Base-by-base conservation (phyloP, 2,329 filamentous ascomycete species). In the Stemphylium lycopersici region DNA sequence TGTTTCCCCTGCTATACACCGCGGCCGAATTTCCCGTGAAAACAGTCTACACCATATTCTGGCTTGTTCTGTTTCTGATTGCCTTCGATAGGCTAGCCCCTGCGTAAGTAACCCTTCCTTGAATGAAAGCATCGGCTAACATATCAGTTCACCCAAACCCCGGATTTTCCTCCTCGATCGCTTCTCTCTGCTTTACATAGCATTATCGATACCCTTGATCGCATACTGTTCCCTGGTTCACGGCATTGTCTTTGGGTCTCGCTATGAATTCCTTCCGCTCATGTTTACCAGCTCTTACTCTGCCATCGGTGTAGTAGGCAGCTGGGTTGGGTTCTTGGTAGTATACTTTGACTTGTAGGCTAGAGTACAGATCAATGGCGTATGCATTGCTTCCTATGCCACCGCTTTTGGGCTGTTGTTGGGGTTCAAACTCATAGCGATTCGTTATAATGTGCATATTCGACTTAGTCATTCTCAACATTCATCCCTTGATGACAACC, bases 241-340 rank as follows among this genome's bases (percentile, higher is more conserved):
- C 74, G 84, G 86, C 42, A 74, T 93, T n/a, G 78, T 96, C 4
- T 97, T 96, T 78, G 92, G 92, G 0, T 84, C 86, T 68, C 85
- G 81, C 59, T 91, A 90, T 67, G 91, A 97, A 76, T 99, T 98
- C 75, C 77, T 99, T 49, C 95, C 95, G 22, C 79, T 98, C 65
- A 98, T 99, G 93, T 95, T 98, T 72, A 97, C 88, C 64, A 98
- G 93, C 79, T 90, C 90, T 11, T 99, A 98, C 76, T 91, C 90
- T 31, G 95, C 95, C 4, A 81, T 98, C 53, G 95, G 95, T n/a
- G 93, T 98, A 0, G 87, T 97, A 15, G 92, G 91, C 3, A 98
- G 95, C 77, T 98, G 93, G 93, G 69, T 97, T 36, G 93, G 95
- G 8, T 97, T 96, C 73, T 86, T 93, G 79, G 90, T 96, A 29